Conservation (phyloP, 2,329 filamentous ascomycete genomes). For the Clarireedia paspali region DNA sequence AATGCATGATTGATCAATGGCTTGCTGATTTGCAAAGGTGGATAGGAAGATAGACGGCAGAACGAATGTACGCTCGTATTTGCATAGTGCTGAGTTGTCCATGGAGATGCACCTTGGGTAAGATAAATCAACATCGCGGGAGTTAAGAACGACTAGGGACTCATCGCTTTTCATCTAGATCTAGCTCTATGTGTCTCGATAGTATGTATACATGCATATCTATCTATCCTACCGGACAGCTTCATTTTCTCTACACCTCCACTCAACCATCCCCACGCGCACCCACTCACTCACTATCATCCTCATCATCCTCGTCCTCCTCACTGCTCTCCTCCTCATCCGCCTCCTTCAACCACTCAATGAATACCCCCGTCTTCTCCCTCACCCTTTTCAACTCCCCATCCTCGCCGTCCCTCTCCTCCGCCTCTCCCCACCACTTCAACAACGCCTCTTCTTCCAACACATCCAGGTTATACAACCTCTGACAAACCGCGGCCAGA, state of each 20-base stretch:
- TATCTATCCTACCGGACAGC: too few relatives aligned
- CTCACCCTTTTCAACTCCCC: conserved; percentile 65
- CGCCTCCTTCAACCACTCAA: conserved; percentile 77
- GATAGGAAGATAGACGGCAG: too few relatives aligned
- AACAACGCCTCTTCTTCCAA: conserved; percentile 84
- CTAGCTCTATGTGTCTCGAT: too few relatives aligned
- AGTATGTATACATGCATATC: too few relatives aligned
- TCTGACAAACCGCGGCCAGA: conserved; percentile 71
- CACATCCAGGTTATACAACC: conserved; percentile 76
- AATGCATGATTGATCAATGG: too few relatives aligned
- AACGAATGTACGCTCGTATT: too few relatives aligned
- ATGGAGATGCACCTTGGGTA: too few relatives aligned
- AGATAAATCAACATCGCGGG: too few relatives aligned
- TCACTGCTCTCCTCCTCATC: conserved; percentile 62
- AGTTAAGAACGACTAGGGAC: too few relatives aligned
- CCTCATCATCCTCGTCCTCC: conserved; percentile 41
- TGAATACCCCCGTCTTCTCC: conserved; percentile 66
- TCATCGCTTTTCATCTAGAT: too few relatives aligned
- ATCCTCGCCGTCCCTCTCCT: conserved; percentile 45
- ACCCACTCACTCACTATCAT: conserved; percentile 9
- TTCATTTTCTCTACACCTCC: not conserved
- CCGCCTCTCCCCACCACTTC: conserved; percentile 76
- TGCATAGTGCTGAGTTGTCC: too few relatives aligned
- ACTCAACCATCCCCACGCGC: not conserved
- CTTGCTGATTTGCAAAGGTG: too few relatives aligned